phyloP scores from a whole-genome alignment of 352 stramenopile species.

The Blastocystis sp. region DNA sequence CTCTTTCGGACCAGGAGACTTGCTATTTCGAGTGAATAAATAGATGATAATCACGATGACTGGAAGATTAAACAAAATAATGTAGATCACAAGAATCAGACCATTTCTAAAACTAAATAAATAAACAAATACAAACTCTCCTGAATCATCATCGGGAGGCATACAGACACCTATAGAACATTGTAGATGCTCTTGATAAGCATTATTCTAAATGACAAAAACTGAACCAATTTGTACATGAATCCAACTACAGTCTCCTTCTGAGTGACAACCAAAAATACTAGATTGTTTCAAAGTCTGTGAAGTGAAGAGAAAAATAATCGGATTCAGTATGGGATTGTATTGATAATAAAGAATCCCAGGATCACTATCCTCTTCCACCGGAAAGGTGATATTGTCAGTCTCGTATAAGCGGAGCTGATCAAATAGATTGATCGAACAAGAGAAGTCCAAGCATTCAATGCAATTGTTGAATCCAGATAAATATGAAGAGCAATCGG shows the following conservation, averaged over 20 bases:
- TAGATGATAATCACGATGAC: constrained; percentile 41
- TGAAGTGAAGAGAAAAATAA: not conserved
- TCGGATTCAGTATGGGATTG: not conserved
- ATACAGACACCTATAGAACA: constrained; percentile 22
- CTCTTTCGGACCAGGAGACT: not conserved
- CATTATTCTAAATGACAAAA: not conserved
- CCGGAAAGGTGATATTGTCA: not conserved
- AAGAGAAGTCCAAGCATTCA: not conserved
- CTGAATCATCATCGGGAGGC: not conserved
- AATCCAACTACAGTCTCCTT: constrained; percentile 12
- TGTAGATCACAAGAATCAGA: not conserved
- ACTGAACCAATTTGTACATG: not conserved
- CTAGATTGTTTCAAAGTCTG: not conserved
- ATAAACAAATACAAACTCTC: not conserved
- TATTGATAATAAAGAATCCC: not conserved
- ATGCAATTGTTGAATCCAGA: constrained; percentile 34
- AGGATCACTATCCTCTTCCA: not conserved
- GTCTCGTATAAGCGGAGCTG: not conserved
- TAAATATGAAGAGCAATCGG: not conserved
- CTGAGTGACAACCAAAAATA: constrained; percentile 11
- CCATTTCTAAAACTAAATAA: not conserved
- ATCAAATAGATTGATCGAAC: not conserved
- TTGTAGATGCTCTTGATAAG: not conserved
- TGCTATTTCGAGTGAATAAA: not conserved
- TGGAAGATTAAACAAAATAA: constrained; percentile 16